Evolutionary conservation across 108 stramenopile species (phyloP).

Genomic region (Hondaea fermentalgiana): DNA sequence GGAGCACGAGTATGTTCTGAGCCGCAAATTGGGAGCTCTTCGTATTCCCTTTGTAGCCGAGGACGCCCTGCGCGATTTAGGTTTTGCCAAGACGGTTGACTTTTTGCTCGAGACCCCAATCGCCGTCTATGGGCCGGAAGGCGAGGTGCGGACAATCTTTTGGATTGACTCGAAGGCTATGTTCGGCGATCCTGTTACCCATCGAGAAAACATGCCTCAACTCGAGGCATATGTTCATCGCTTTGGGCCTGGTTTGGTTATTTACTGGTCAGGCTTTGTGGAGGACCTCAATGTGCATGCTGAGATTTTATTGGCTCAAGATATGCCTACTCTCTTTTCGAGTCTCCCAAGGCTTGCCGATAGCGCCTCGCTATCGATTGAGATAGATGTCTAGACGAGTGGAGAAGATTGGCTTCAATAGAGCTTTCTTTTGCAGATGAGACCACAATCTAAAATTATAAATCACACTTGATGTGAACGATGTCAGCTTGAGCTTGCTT

Average conservation of each 20-base stretch:
- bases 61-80: neutral
- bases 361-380: too few species aligned
- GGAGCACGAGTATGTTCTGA: neutral
- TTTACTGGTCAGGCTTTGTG: conserved; percentile 30
- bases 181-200: conserved; percentile 24
- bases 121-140: neutral
- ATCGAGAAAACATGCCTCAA: conserved; percentile 3
- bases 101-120: neutral
- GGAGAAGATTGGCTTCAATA: too few species aligned
- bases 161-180: conserved; percentile 33
- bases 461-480: too few species aligned
- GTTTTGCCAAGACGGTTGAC: neutral
- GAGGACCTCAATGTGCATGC: neutral
- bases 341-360: neutral
- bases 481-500: too few species aligned
- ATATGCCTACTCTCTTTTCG: neutral
- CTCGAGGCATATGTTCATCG: conserved; percentile 19
- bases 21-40: neutral
- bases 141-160: neutral
- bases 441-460: too few species aligned
- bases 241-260: conserved; percentile 27
- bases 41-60: neutral
- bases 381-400: too few species aligned
- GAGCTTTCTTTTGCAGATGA: too few species aligned
- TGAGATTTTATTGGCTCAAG: neutral